phyloP scores from a whole-genome alignment of 2,329 filamentous ascomycete species.

The Xylariaceae sp. region DNA sequence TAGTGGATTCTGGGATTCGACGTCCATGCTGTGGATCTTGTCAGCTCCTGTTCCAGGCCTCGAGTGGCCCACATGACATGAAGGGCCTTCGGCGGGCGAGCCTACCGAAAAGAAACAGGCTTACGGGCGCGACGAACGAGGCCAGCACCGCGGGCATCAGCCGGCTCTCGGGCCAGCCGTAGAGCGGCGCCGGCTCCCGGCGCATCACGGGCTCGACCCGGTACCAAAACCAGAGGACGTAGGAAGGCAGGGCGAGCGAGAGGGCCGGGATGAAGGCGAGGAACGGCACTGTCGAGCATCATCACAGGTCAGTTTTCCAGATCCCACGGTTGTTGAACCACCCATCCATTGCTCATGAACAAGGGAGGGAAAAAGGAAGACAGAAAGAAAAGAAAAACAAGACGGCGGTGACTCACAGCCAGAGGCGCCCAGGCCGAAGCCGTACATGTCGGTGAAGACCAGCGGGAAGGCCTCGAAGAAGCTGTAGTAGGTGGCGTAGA shows the following conservation, averaged over 20 bases:
- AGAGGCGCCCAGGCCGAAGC: constrained; percentile 33
- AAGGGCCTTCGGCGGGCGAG: not conserved
- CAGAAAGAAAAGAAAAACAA: too few relatives aligned
- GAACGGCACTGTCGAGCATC: too few relatives aligned
- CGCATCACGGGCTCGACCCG: constrained; percentile 14
- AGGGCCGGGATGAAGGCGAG: constrained; percentile 32
- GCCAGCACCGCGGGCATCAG: constrained; percentile 30
- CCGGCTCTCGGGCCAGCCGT: constrained; percentile 12
- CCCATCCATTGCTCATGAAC: too few relatives aligned
- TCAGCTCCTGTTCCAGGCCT: too few relatives aligned
- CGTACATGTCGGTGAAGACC: constrained; percentile 35
- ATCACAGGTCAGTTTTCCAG: too few relatives aligned
- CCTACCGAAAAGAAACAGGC: constrained; percentile 30
- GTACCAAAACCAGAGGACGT: constrained; percentile 27
- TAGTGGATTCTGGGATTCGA: constrained; percentile 18
- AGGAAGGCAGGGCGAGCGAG: constrained; percentile 27
- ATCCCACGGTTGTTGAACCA: too few relatives aligned
- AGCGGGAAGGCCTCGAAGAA: constrained; percentile 43
- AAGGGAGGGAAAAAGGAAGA: too few relatives aligned
- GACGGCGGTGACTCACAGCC: too few relatives aligned
- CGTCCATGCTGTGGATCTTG: constrained; percentile 27
- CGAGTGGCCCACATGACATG: too few relatives aligned
- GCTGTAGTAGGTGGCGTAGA: constrained; percentile 36
- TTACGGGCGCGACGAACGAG: constrained; percentile 26
- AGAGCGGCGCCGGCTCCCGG: constrained; percentile 9